phyloP scores from a whole-genome alignment of 208 protist genomes.

The Trypanosoma theileri region DNA sequence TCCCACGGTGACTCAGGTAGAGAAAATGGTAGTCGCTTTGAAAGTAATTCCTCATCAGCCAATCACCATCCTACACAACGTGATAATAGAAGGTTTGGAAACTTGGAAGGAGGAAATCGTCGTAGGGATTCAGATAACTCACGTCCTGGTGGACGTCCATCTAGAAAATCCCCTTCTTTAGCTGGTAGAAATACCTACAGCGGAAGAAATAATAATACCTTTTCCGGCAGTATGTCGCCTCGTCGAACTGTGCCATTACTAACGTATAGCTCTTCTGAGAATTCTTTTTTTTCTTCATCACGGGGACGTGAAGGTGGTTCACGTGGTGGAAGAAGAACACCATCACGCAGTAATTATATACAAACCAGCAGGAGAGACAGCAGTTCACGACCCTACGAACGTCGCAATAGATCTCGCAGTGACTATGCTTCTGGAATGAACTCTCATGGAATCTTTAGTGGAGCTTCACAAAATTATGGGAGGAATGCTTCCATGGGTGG shows the following conservation, averaged over 20 bases:
- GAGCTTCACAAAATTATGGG: neutral
- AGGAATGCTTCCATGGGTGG: neutral
- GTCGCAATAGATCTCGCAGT: neutral
- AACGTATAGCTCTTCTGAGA: slow-evolving; percentile 12
- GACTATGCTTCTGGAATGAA: neutral
- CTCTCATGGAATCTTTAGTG: neutral
- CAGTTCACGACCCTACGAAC: neutral
- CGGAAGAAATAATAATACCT: neutral
- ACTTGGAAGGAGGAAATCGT: slow-evolving; percentile 5
- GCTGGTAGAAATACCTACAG: neutral
- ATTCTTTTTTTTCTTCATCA: neutral
- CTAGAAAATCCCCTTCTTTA: neutral
- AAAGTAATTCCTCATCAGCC: neutral
- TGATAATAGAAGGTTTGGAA: neutral
- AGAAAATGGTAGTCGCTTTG: neutral
- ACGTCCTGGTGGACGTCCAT: neutral
- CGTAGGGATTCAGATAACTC: slow-evolving; percentile 1
- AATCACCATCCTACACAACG: neutral
- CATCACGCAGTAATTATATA: no score
- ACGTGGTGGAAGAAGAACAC: neutral
- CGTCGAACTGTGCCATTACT: slow-evolving; percentile 21
- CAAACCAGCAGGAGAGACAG: neutral
- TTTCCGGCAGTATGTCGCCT: neutral
- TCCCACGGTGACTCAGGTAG: neutral
- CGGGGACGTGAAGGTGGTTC: neutral